Percentiles rank a stretch among this genome's conserved stretches.
phyloP scores from a whole-genome alignment of 192 early-diverging fungal genomes.

The Umbelopsis vinacea region DNA sequence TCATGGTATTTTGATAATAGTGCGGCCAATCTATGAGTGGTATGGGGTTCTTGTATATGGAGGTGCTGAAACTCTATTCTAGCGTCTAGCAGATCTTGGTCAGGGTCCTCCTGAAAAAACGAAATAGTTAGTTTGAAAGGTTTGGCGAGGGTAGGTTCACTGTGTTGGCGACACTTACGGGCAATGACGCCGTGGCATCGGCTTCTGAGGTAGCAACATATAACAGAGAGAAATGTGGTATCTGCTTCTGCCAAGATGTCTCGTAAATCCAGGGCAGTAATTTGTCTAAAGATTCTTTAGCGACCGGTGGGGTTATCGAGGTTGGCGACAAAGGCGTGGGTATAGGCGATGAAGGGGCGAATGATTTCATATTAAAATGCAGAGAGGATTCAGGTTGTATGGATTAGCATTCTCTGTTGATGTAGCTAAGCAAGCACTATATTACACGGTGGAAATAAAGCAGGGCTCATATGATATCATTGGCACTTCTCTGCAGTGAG shows the following conservation, averaged over 20 bases:
- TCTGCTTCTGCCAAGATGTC: background rate
- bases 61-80: background rate
- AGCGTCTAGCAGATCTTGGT: background rate
- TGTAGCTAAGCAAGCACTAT: too few species aligned
- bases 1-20: slow-evolving; percentile 5
- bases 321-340: background rate
- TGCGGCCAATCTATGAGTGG: background rate
- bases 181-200: background rate
- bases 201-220: background rate
- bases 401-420: background rate
- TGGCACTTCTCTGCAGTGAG: background rate
- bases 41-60: slow-evolving; percentile 1
- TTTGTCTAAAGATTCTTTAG: background rate
- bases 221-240: background rate
- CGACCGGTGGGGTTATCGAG: background rate
- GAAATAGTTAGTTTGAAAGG: too few species aligned
- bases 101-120: too few species aligned
- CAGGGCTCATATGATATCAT: slow-evolving; percentile 6
- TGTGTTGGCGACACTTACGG: background rate
- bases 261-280: background rate
- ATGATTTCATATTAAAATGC: background rate
- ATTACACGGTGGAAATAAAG: too few species aligned
- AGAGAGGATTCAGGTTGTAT: background rate
- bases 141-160: too few species aligned
- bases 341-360: too few species aligned